Evolutionary conservation across 73 alveolate genomes (phyloP), one percentile per base, ranked within the genome.

Genomic region (Stentor coeruleus): DNA sequence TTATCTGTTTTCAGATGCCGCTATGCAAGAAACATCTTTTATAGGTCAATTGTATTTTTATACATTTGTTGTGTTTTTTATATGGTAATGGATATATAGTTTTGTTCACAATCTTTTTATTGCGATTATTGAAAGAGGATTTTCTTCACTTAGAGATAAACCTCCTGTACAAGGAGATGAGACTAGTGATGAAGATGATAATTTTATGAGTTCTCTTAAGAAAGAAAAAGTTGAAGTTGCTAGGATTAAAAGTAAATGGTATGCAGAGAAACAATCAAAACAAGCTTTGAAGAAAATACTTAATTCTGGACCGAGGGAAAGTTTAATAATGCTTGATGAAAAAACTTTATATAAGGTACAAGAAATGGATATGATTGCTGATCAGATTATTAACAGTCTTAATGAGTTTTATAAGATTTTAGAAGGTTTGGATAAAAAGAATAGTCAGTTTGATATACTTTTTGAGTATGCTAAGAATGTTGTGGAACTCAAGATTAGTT

Each of bases 41-140:
- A 28, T 66, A 0, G 79, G 79, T 66, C 79, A 66, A 31, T 15
- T 66, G n/a, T 66, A 66, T 66, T 20, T 26, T 20, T 66, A 28
- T 33, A 66, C 79, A 20, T 66, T 66, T 66, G 37, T 66, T 66
- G 79, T 66, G n/a, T 66, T 66, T 31, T 66, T 66, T 33, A 66
- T 66, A 14, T 66, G 79, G 79, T 66, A 66, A 33, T 0, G 20
- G 37, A 20, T 11, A 66, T 2, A 0, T 2, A 66, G 79, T 2
- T 66, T 20, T 33, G 79, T 66, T 0, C 79, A 66, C 1, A n/a
- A n/a, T n/a, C n/a, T n/a, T n/a, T n/a, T n/a, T n/a, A n/a, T n/a
- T n/a, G n/a, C n/a, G n/a, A n/a, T n/a, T n/a, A 49, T 49, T 49
- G 28, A 49, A 49, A 6, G 6, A 6, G 66, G 66, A 20, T 49